phyloP scores from a whole-genome alignment of 306 rosid genomes.

The Benincasa hispida region DNA sequence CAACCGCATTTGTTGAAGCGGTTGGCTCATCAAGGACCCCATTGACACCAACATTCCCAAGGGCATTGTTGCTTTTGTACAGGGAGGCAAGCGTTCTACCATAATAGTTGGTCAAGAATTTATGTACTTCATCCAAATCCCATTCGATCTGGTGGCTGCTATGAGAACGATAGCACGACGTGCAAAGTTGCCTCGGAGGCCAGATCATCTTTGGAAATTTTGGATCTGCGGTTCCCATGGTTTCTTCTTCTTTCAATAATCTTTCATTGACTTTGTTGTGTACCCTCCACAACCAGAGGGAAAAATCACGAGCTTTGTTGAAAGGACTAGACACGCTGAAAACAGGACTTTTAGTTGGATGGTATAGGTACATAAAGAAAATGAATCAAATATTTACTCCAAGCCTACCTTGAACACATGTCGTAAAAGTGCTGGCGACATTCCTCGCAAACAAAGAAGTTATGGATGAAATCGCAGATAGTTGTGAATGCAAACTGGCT shows the following conservation, averaged over 20 bases:
- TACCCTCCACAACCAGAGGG: conserved; percentile 83
- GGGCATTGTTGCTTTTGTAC: conserved; percentile 29
- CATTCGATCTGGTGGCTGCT: conserved; percentile 40
- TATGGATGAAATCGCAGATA: conserved; percentile 68
- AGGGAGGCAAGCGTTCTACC: conserved; percentile 50
- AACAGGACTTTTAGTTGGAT: conserved; percentile 12
- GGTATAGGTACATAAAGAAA: conserved; percentile 6
- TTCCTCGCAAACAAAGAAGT: conserved; percentile 95
- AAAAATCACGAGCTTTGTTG: conserved; percentile 61
- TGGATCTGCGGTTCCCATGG: conserved; percentile 64
- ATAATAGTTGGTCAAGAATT: conserved; percentile 45
- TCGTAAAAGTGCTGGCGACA: conserved; percentile 79
- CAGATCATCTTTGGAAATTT: conserved; percentile 82
- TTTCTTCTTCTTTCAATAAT: conserved; percentile 65
- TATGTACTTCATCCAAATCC: conserved; percentile 57
- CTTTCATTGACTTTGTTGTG: conserved; percentile 78
- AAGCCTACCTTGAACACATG: conserved; percentile 69
- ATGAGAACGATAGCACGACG: conserved; percentile 39
- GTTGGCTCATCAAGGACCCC: conserved; percentile 44
- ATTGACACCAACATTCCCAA: conserved; percentile 17
- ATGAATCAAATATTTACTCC: background rate
- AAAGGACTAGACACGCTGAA: conserved; percentile 66
- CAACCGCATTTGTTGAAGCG: conserved; percentile 48
- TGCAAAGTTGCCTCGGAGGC: conserved; percentile 80
- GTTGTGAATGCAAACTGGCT: conserved; percentile 71